These are phyloP conservation scores for Phalaenopsis equestris DNA, from an alignment of 106 monocot genomes.

Conservation along the genomic window DNA sequence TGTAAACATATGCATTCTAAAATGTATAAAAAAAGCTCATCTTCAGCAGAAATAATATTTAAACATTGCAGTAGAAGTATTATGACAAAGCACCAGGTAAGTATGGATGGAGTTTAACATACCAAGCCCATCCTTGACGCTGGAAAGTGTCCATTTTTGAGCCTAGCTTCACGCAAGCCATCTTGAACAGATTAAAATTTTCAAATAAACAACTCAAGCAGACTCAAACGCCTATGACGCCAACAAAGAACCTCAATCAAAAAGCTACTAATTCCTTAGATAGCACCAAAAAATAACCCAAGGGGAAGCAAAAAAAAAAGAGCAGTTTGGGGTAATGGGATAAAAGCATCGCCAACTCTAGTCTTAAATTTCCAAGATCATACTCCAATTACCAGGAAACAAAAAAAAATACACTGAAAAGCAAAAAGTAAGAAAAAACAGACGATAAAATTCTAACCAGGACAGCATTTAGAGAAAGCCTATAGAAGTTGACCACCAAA, in stretches of 20 bases:
- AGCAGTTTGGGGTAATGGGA: not conserved
- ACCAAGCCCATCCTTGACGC: conserved; percentile 37
- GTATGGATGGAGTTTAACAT: conserved; percentile 8
- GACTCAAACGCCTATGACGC: not conserved
- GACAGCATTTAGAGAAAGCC: no score
- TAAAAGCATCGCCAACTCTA: no score
- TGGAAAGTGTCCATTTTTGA: conserved; percentile 34
- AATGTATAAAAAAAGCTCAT: not conserved
- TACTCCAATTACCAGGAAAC: no score
- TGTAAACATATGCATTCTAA: not conserved
- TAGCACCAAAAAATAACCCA: not conserved
- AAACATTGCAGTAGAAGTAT: not conserved
- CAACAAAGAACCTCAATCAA: not conserved
- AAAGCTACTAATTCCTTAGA: not conserved
- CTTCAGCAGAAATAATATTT: not conserved
- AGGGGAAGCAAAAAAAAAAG: not conserved
- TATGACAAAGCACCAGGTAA: no score
- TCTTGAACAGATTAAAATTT: not conserved
- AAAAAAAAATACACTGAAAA: no score
- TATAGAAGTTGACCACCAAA: not conserved
- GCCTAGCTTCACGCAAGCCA: conserved; percentile 35
- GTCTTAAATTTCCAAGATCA: no score
- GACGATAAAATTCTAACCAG: no score
- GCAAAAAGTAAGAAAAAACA: no score
- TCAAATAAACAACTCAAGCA: not conserved